Evolutionary conservation across 208 protist species (phyloP).

Genomic region (Wallacemonas rigidus): DNA sequence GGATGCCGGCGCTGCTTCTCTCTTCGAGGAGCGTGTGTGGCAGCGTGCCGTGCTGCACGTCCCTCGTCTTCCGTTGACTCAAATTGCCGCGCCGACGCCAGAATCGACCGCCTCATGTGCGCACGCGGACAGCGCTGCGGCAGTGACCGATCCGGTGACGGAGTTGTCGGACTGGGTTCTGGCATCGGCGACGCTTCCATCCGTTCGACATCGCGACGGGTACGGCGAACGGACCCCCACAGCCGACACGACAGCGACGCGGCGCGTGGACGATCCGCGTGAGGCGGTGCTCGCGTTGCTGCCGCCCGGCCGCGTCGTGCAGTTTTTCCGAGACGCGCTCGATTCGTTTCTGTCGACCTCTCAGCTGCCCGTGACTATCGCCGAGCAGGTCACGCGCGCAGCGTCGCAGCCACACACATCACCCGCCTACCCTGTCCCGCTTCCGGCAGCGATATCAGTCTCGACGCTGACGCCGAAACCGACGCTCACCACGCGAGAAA

Average conservation of each 20-base stretch:
- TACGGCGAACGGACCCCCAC: background rate
- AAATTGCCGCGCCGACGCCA: no score
- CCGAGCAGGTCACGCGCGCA: no score
- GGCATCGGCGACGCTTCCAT: background rate
- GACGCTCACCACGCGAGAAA: background rate
- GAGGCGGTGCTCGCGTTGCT: background rate
- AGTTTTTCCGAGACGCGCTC: background rate
- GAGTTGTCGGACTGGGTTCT: slow-evolving; percentile 14
- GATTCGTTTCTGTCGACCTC: background rate
- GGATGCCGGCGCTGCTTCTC: background rate
- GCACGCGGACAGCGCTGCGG: no score
- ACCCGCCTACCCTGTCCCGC: no score
- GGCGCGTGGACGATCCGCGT: no score
- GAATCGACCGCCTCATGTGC: no score
- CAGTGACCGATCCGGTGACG: background rate
- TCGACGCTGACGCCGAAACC: background rate
- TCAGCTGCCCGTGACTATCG: no score
- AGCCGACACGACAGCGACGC: background rate
- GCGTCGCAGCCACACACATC: no score
- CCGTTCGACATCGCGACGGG: background rate
- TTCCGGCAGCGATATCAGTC: no score
- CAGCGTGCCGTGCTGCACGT: slow-evolving; percentile 14
- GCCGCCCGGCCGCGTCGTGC: background rate
- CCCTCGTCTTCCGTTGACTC: background rate
- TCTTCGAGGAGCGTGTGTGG: slow-evolving; percentile 3